Evolutionary conservation across 306 rosid species (phyloP), one percentile per base, ranked within the genome.

Genomic region (Carpinus viminea): DNA sequence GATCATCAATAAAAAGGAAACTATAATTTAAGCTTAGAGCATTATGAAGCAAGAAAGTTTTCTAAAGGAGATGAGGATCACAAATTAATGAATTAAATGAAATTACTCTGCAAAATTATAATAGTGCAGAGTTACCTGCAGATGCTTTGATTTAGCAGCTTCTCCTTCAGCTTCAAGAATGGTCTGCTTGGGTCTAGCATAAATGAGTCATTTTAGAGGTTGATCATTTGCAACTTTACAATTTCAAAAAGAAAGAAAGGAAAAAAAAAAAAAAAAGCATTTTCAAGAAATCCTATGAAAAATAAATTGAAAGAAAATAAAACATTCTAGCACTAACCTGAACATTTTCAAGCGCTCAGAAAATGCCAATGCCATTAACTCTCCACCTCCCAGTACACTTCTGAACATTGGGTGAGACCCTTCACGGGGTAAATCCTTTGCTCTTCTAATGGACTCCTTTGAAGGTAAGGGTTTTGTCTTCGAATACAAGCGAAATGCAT

Each of bases 101-200:
- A 73, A 76, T 72, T 84, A 48, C 76, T 64, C 73, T 13, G 51
- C 38, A 56, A 60, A 43, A 43, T 46, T 47, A 5, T 24, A 70
- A 50, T 81, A 79, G 62, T 12, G 53, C 59, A 69, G 82, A 81
- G 41, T 10, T 56, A 92, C 95, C 90, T 88, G 85, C 62, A 31
- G 61, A 81, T 80, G 85, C 90, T 87, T 94, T 57, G 92, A 90
- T 73, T 88, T 92, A 56, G 96, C 89, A 77, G 92, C 88, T 84
- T 89, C 94, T 51, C 98, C 97, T 88, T 94, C 97, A 77, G 98
- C 87, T 89, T 95, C 98, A 84, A 95, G 86, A 70, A 95, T 82
- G 71, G 98, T 92, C 81, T 91, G 97, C 92, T 95, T 93, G 73
- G 97, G 93, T 87, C 98, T 95, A 83, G 77, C 56, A 85, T 73